Percentiles rank a stretch among this genome's conserved stretches.
These are phyloP conservation scores for Chlamydomonas eustigma DNA, from an alignment of 139 green algal genomes.

Conservation along the genomic window DNA sequence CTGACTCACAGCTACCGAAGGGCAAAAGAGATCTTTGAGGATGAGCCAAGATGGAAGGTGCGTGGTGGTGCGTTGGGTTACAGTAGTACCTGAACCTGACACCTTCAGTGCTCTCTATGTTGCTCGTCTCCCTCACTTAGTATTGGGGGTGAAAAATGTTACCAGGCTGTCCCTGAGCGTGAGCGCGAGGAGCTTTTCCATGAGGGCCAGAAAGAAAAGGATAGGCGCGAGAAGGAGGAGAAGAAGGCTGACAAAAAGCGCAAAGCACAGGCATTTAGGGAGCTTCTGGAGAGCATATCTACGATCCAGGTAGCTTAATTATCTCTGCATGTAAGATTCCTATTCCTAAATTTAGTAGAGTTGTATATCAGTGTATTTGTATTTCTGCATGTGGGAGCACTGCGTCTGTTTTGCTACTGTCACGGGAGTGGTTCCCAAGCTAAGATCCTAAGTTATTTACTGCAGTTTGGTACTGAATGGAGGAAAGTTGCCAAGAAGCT, in stretches of 20 bases:
- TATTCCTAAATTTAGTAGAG: too few species aligned
- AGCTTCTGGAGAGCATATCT: conserved; percentile 32
- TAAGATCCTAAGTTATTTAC: neutral
- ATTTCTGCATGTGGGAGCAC: too few species aligned
- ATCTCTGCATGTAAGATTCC: too few species aligned
- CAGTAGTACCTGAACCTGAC: too few species aligned
- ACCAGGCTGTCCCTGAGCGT: conserved; percentile 27
- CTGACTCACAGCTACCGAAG: conserved; percentile 24
- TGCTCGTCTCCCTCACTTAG: neutral
- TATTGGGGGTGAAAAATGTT: too few species aligned
- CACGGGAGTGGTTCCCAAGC: too few species aligned
- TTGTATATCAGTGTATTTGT: too few species aligned
- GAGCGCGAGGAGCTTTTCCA: conserved; percentile 50
- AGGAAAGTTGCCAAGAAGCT: conserved; percentile 58
- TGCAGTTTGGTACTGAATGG: conserved; percentile 50
- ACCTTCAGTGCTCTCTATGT: neutral
- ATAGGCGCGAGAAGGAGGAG: conserved; percentile 45
- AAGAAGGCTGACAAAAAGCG: conserved; percentile 38
- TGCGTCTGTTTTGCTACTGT: too few species aligned
- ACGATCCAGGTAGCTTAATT: conserved; percentile 9
- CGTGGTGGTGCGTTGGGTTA: too few species aligned
- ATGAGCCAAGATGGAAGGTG: conserved; percentile 58
- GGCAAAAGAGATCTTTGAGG: conserved; percentile 50
- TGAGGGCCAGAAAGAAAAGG: conserved; percentile 37
- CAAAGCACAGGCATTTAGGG: conserved; percentile 42